phyloP scores from a whole-genome alignment of 371 early-diverging fungal genomes.

The Zychaea mexicana region DNA sequence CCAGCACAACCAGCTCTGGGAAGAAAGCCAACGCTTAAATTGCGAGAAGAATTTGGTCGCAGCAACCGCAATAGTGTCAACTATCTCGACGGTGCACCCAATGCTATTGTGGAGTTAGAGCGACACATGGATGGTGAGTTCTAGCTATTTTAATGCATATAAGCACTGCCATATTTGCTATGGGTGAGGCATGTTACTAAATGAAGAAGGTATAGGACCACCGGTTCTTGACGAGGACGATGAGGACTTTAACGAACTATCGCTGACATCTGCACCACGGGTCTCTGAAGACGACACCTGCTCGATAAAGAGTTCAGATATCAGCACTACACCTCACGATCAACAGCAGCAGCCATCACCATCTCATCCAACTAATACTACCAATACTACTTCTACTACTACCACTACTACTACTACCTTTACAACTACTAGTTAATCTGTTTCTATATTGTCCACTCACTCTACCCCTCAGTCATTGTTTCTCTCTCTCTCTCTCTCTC shows the following conservation, averaged over 20 bases:
- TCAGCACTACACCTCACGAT: neutral
- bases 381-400: conserved; percentile 1
- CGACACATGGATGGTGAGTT: conserved; percentile 37
- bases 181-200: no score
- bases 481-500: neutral
- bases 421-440: neutral
- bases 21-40: conserved; percentile 19
- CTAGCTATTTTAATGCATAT: neutral
- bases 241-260: conserved; percentile 43
- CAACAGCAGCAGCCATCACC: neutral
- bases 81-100: conserved; percentile 48
- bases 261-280: conserved; percentile 14
- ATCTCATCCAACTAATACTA: neutral
- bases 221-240: conserved; percentile 46
- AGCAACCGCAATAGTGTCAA: conserved; percentile 50
- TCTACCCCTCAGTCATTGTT: neutral
- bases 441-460: neutral
- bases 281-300: conserved; percentile 4
- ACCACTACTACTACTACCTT: neutral
- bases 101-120: conserved; percentile 46
- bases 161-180: no score
- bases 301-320: neutral
- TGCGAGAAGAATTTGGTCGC: conserved; percentile 22
- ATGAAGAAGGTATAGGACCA: conserved; percentile 36
- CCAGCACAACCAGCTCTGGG: neutral